Base-by-base conservation (phyloP, 106 monocot species). In the Ottelia alismoides region DNA sequence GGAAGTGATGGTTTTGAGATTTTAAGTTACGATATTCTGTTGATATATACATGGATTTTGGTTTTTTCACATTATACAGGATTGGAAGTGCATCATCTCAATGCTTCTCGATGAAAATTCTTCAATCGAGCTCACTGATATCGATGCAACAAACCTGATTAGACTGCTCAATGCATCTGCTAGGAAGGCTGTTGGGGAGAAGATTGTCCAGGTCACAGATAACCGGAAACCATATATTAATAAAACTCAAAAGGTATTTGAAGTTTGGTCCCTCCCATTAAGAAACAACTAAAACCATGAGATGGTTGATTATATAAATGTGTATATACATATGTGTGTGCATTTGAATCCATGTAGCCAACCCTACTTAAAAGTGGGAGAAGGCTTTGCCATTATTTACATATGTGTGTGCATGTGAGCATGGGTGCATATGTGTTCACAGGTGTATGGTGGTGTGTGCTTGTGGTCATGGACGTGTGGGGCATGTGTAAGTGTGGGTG, bases 41-140 rank as follows among this genome's bases (percentile, higher is more conserved):
- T 0, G 0, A 20, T 20, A 2, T 22, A 35, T 4, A 9, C 21
- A 27, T 3, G 20, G 23, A 20, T 70, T 16, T 47, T 31, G 2
- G 19, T 30, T 28, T 65, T 1, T 49, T 49, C 58, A n/a, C n/a
- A n/a, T 31, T 65, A 2, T 60, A 30, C 53, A 91, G 91, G 91
- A 91, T 70, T 91, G 91, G 91, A 85, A 78, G 32, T 91, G 91
- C 46, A 91, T 91, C 40, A 71, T 85, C 27, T 80, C 91, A 51
- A 66, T 85, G 72, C 91, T 91, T 23, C 76, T 88, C 31, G 84
- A 91, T 61, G 85, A 85, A 54, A 81, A 75, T 56, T 72, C 84
- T 20, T 25, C 58, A 21, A 83, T 78, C 59, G 88, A 77, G 53
- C 75, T 84, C 60, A 78, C 77, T 67, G 91, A 91, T 62, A 66